Evolutionary conservation across 2,329 filamentous ascomycete genomes (phyloP), one percentile per base, ranked within the genome.

Genomic region (Rosellinia necatrix): DNA sequence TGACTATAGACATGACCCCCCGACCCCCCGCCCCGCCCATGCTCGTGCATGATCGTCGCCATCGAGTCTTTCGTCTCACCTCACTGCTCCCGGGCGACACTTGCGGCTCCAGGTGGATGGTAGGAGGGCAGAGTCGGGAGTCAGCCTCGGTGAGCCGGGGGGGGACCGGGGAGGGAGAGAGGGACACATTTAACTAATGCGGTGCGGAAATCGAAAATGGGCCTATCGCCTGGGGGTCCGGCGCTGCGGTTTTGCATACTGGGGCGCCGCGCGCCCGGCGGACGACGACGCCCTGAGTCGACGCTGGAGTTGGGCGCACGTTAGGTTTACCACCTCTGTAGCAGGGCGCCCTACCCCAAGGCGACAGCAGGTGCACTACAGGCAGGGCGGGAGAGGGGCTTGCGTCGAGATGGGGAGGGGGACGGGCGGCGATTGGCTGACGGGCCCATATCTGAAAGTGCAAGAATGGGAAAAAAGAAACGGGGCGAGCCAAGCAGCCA

Each of bases 391-490:
- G 15, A 7, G 3, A 13, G 19, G 34, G 34, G 34, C 8, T 8
- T 7, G 38, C 21, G 4, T 52, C 41, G 49, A 41, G 22, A 29
- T 53, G 52, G 49, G 37, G 13, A 46, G 55, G 27, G 41, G 52
- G 52, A 44, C 35, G 13, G 49, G 55, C 32, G 41, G 52, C 41
- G 52, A 61, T 56, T 61, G 59, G 56, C 37, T 17, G 19, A 7
- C 34, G n/a, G 32, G 29, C 41, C n/a, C 1, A 30, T 48, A 37
- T 35, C 35, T 35, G 21, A 29, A 49, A 40, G 29, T 59, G 57
- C 49, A 42, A 43, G 41, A 25, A 48, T 48, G 54, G 27, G 15
- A 30, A 46, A 49, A 53, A 40, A 32, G 35, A 53, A 58, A 60
- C 40, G 44, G 56, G 56, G 52, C 40, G 15, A 43, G 15, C 52